These are phyloP conservation scores for Candida suzukii DNA, from an alignment of 805 yeast species.

Conservation along the genomic window DNA sequence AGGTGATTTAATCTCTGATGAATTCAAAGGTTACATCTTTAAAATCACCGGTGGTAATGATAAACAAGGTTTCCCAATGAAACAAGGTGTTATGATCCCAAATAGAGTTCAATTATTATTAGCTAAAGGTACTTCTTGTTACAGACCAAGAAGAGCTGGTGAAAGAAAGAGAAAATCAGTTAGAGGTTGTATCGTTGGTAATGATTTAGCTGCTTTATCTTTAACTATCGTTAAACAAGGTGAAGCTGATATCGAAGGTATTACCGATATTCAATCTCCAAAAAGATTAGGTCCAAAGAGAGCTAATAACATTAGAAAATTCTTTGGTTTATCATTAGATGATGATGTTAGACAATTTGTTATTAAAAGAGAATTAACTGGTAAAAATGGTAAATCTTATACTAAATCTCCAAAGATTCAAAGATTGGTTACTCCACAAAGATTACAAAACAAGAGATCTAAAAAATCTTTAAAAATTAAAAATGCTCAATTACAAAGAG, in stretches of 20 bases:
- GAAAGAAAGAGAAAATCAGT: conserved; percentile 99
- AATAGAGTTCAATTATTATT: conserved; percentile 97
- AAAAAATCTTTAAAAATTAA: conserved; percentile 87
- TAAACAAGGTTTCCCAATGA: conserved; percentile 99
- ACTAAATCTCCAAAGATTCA: conserved; percentile 99
- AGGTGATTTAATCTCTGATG: conserved; percentile 97
- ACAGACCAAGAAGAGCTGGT: conserved; percentile 99
- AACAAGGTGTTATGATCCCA: conserved; percentile 99
- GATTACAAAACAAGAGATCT: conserved; percentile 98
- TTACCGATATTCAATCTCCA: conserved; percentile 91
- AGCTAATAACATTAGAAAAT: conserved; percentile 99
- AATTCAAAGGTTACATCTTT: conserved; percentile 98
- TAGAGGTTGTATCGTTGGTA: conserved; percentile 98
- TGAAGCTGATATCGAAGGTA: conserved; percentile 91
- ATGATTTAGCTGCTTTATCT: conserved; percentile 93
- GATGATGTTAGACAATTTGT: conserved; percentile 89
- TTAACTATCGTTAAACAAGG: conserved; percentile 95
- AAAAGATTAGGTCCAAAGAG: conserved; percentile 99
- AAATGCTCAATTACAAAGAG: conserved; percentile 98
- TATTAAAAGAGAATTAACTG: conserved; percentile 94
- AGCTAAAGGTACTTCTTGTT: conserved; percentile 93
- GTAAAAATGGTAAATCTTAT: conserved; percentile 97
- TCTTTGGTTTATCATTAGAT: conserved; percentile 96
- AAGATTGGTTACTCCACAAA: conserved; percentile 98
- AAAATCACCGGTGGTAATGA: conserved; percentile 99